These are phyloP conservation scores for Debaryomyces coudertii DNA, from an alignment of 1,139 yeast genomes.

Conservation along the genomic window DNA sequence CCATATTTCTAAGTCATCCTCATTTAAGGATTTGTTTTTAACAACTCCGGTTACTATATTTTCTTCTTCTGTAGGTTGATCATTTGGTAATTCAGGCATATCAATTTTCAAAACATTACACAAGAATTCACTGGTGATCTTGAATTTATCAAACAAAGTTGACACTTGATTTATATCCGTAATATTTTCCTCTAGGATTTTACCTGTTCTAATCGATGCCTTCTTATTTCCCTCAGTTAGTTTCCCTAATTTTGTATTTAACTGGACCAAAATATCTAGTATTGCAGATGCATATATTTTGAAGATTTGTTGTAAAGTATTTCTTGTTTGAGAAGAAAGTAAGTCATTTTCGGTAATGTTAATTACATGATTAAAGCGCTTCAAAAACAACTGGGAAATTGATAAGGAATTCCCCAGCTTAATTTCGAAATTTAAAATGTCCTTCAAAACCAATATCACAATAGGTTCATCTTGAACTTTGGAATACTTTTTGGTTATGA, in stretches of 20 bases:
- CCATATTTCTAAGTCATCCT: conserved; percentile 57
- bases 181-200: conserved; percentile 55
- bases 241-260: conserved; percentile 38
- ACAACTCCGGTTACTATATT: conserved; percentile 30
- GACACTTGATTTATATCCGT: conserved; percentile 42
- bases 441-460: conserved; percentile 54
- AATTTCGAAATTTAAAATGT: conserved; percentile 53
- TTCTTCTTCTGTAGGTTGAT: conserved; percentile 22
- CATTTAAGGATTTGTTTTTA: conserved; percentile 25
- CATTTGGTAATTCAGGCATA: conserved; percentile 33
- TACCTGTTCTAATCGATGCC: conserved; percentile 70
- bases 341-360: conserved; percentile 16
- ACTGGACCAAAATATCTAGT: conserved; percentile 35
- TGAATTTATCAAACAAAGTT: conserved; percentile 49
- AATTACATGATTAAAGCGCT: conserved; percentile 44
- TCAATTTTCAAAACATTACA: conserved; percentile 42
- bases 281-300: conserved; percentile 52
- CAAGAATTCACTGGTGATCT: conserved; percentile 45
- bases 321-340: conserved; percentile 17
- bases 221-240: conserved; percentile 48
- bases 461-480: conserved; percentile 39
- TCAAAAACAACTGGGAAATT: conserved; percentile 53
- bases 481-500: conserved; percentile 21
- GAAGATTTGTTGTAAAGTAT: conserved; percentile 37
- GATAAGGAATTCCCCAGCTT: conserved; percentile 50